Evolutionary conservation across 2,329 filamentous ascomycete genomes (phyloP), one percentile per base, ranked within the genome.

Genomic region (Neonectria hederae): DNA sequence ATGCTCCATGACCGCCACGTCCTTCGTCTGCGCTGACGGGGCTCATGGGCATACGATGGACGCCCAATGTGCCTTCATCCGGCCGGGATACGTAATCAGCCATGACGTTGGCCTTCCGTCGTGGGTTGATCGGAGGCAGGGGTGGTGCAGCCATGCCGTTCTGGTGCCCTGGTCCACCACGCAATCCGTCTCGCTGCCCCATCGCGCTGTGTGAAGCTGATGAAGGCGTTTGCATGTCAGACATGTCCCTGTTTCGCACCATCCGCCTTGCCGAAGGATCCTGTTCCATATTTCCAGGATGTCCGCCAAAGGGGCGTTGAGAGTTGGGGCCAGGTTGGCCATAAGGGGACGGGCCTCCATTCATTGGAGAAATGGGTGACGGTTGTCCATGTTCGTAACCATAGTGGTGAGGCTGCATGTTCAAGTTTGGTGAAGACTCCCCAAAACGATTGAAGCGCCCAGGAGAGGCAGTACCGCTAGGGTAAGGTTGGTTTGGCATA

Each of bases 71-170:
- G 30, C 78, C 77, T 11, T 82, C 80, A 5, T 76, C 77, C 13
- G 74, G 75, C 19, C 77, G 76, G 19, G 78, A 77, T 42, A 75
- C 68, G 21, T 82, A 65, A 4, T 76, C 75, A 24, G 77, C 78
- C n/a, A 81, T 73, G 1, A 80, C 75, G 10, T 81, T 76, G 9
- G 81, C 82, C 57, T 84, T 82, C 10, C 87, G 82, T 53, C 85
- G 81, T 28, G 87, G 87, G 71, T 89, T 89, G 73, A 89, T 86
- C 2, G 86, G 86, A 2, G 87, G 87, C 38, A 89, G 63, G 2
- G 86, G 86, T 2, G 86, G 86, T 2, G 78, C 80, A 26, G 72
- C 62, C 19, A 73, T 69, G 6, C 74, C 73, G 51, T 79, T 79
- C 45, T 67, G 62, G 80, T 79, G 1, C 22, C 3, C n/a, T 8